Conservation (phyloP, 306 rosid genomes). For the Rubus idaeus region DNA sequence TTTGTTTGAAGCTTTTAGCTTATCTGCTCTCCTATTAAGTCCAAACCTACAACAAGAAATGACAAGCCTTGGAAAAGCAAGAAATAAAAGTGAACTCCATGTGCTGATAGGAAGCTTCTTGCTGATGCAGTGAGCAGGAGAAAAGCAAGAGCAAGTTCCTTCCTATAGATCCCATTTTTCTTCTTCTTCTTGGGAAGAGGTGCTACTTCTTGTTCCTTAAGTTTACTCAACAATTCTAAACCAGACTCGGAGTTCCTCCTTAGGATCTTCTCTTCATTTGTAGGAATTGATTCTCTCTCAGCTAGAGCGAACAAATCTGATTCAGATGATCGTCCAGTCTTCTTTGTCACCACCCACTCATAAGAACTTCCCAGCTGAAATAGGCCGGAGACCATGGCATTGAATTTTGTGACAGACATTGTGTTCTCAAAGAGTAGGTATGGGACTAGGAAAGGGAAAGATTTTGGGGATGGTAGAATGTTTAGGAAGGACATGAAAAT, state of each 20-base stretch:
- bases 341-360: constrained; percentile 98
- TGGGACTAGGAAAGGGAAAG: constrained; percentile 90
- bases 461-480: constrained; percentile 95
- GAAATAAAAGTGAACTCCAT: constrained; percentile 94
- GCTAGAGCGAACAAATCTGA: constrained; percentile 80
- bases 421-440: constrained; percentile 97
- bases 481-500: constrained; percentile 86
- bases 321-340: constrained; percentile 92
- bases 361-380: constrained; percentile 96
- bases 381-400: constrained; percentile 94
- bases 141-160: constrained; percentile 90
- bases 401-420: constrained; percentile 98
- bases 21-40: constrained; percentile 93
- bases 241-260: constrained; percentile 89
- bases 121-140: constrained; percentile 91
- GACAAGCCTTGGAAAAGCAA: constrained; percentile 95
- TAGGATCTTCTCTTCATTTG: constrained; percentile 66
- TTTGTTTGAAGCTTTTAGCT: constrained; percentile 40
- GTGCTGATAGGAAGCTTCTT: constrained; percentile 85
- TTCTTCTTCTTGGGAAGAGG: constrained; percentile 49
- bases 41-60: constrained; percentile 84
- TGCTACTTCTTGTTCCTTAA: constrained; percentile 47
- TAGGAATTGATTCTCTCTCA: constrained; percentile 72
- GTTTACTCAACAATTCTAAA: constrained; percentile 63
- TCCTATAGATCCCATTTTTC: constrained; percentile 75